These are phyloP conservation scores for Tricholoma flavovirens DNA, from an alignment of 768 basidiomycete genomes.

Conservation along the genomic window DNA sequence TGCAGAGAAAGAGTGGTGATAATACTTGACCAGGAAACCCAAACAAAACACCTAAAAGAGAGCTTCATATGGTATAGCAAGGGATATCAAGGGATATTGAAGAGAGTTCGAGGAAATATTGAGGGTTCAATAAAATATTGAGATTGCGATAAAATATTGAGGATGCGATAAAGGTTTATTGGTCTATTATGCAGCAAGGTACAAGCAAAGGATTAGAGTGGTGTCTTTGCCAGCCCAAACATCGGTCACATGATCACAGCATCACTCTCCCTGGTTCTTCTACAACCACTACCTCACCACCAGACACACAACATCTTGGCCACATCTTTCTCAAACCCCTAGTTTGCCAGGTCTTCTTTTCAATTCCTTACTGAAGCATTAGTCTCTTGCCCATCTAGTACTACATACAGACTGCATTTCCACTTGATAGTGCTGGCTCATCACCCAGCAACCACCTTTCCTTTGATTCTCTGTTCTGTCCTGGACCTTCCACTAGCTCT, in stretches of 20 bases:
- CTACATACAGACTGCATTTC: neutral
- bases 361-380: neutral
- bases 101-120: no score
- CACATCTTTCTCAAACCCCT: neutral
- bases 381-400: neutral
- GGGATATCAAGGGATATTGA: no score
- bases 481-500: neutral
- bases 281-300: neutral
- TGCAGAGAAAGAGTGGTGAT: no score
- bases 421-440: neutral
- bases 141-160: no score
- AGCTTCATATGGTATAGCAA: no score
- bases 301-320: no score
- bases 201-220: neutral
- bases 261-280: neutral
- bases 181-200: neutral
- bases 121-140: no score
- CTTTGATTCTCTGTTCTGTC: neutral
- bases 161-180: no score
- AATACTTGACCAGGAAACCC: no score
- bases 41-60: no score
- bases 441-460: neutral
- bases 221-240: neutral
- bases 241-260: neutral
- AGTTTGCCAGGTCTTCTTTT: neutral